Conservation (phyloP, 2,329 filamentous ascomycete genomes). For the Fusarium goolgardi region DNA sequence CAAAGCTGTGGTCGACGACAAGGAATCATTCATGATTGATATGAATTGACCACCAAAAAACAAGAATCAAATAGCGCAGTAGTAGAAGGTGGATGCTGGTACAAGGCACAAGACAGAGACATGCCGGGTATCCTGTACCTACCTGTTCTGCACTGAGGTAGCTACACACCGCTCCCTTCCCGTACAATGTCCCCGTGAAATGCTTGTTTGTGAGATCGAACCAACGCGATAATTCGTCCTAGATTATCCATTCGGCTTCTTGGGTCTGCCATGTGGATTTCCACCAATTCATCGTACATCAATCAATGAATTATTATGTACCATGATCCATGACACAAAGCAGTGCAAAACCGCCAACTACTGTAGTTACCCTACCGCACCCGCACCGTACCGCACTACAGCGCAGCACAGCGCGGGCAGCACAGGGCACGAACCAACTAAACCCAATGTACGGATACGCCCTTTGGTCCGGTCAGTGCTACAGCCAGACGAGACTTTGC, state of each 20-base stretch:
- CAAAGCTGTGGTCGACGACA: conserved; percentile 5
- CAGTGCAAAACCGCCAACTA: conserved; percentile 15
- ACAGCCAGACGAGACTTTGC: conserved; percentile 24
- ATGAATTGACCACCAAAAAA: conserved; percentile 4
- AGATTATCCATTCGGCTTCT: conserved; percentile 6
- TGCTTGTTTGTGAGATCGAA: conserved; percentile 18
- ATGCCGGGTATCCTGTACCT: neutral
- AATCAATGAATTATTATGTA: conserved; percentile 3
- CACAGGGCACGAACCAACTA: conserved; percentile 11
- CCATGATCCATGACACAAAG: conserved; percentile 19
- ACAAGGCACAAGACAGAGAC: conserved; percentile 10
- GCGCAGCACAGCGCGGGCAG: conserved; percentile 1
- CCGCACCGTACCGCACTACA: conserved; percentile 10
- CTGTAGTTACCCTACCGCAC: conserved; percentile 15
- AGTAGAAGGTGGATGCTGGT: conserved; percentile 1
- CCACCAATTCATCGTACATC: conserved; percentile 8
- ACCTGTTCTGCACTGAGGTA: neutral
- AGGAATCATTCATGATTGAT: conserved; percentile 10
- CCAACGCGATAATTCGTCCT: conserved; percentile 15
- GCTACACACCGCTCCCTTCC: conserved; percentile 19
- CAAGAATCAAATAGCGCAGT: conserved; percentile 10
- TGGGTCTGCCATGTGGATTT: conserved; percentile 29
- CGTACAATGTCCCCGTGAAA: neutral
- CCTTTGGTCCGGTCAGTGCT: conserved; percentile 38
- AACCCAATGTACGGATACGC: conserved; percentile 18